phyloP scores from a whole-genome alignment of 2,329 filamentous ascomycete species.

The Fusarium globosum region DNA sequence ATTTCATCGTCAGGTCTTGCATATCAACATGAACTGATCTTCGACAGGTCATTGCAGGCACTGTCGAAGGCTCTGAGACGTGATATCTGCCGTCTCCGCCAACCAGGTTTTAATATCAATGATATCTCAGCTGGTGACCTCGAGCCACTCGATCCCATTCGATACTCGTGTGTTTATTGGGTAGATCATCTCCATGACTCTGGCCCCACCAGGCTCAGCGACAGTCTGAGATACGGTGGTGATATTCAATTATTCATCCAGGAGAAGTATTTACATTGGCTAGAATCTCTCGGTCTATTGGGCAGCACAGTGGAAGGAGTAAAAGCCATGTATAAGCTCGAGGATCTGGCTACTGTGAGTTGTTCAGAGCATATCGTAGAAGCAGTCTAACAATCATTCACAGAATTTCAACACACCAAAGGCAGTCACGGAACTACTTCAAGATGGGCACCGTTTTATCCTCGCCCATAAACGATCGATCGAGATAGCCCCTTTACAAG shows the following conservation, averaged over 20 bases:
- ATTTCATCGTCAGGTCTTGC: rapidly evolving
- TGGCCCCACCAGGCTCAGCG: rapidly evolving
- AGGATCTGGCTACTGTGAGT: rapidly evolving
- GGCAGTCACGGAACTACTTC: rapidly evolving
- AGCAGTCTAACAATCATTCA: rapidly evolving
- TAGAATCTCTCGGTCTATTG: rapidly evolving
- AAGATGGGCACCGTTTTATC: neutral
- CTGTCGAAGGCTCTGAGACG: rapidly evolving
- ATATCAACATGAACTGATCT: rapidly evolving
- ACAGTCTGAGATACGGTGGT: rapidly evolving
- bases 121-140: rapidly evolving
- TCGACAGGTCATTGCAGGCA: rapidly evolving
- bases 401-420: rapidly evolving
- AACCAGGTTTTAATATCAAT: rapidly evolving
- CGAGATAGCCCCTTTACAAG: neutral
- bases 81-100: rapidly evolving
- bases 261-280: neutral
- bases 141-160: rapidly evolving
- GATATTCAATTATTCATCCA: rapidly evolving
- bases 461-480: rapidly evolving
- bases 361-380: rapidly evolving
- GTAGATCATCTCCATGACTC: rapidly evolving
- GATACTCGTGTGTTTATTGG: neutral
- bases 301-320: rapidly evolving
- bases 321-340: rapidly evolving